Percentiles rank a stretch among this genome's conserved stretches.
Conservation (phyloP, 805 yeast species). For the Candida orba region DNA sequence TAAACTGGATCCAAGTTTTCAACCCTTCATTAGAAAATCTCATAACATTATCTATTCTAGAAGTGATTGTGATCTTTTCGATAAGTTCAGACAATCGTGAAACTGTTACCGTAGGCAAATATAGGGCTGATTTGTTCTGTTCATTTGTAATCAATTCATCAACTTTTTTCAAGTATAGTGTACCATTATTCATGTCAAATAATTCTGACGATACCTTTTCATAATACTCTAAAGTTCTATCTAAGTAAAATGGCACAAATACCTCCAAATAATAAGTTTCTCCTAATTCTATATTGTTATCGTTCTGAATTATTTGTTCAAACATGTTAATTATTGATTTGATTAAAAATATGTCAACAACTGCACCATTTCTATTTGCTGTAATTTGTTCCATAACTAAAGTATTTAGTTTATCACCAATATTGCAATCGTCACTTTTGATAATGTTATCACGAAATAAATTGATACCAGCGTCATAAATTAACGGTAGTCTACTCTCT, state of each 20-base stretch:
- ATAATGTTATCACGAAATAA: conserved; percentile 58
- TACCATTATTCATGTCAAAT: conserved; percentile 39
- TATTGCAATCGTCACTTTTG: conserved; percentile 37
- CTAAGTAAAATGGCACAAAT: conserved; percentile 61
- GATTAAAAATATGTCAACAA: conserved; percentile 51
- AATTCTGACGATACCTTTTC: conserved; percentile 37
- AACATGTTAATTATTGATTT: conserved; percentile 63
- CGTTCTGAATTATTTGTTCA: conserved; percentile 50
- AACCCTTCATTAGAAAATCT: conserved; percentile 48
- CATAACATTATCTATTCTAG: conserved; percentile 51
- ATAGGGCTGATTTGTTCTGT: conserved; percentile 44
- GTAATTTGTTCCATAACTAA: conserved; percentile 50
- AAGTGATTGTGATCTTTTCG: conserved; percentile 51
- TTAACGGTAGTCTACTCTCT: conserved; percentile 53
- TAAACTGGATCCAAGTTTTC: conserved; percentile 45
- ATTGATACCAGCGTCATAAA: conserved; percentile 68
- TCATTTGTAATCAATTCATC: conserved; percentile 55
- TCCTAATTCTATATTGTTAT: conserved; percentile 29
- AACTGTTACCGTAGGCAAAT: conserved; percentile 45
- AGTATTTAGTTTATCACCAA: conserved; percentile 44
- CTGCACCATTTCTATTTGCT: conserved; percentile 47
- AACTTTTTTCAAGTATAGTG: conserved; percentile 46
- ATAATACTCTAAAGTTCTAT: conserved; percentile 51
- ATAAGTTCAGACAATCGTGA: conserved; percentile 49
- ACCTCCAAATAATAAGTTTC: conserved; percentile 56